Base-by-base conservation (phyloP, 805 yeast genomes). In the Ogataea ganodermae region DNA sequence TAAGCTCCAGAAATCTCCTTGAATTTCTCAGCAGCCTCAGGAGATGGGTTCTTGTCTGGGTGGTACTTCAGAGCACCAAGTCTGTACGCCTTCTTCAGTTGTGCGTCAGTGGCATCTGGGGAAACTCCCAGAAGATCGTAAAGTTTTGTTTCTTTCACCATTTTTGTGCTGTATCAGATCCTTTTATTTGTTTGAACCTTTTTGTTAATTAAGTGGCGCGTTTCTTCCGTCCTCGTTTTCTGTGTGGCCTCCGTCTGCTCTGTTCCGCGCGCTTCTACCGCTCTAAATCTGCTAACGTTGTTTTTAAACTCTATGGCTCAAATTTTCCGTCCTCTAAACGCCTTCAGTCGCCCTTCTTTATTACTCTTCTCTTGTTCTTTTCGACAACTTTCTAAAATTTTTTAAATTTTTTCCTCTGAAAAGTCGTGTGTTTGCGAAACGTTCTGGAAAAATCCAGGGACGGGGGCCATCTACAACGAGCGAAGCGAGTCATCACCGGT, bases 1-100 rank as follows among this genome's bases (percentile, higher is more conserved):
- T 92, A 78, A 6, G 97, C 97, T 51, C 81, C 80, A 3, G 92
- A 83, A 61, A 89, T 78, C 66, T 89, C 96, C 70, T 92, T 92
- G 71, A 92, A 92, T 72, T 88, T 90, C 65, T 92, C 98, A 44
- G 95, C 94, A 13, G 96, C 97, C 68, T 91, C 98, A 45, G 86
- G 90, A 14, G 84, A 76, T 48, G 89, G 83, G 62, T 83, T 83
- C 73, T 86, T 86, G 71, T 86, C 95, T 55, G 95, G 95, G 67
- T 86, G 95, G 69, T 76, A 83, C 62, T 83, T 86, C 61, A 86
- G 75, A 16, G 95, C 95, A 35, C 86, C 79, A 61, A 84, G 79
- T 77, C 92, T 81, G 72, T 86, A 86, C 23, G 91, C 92, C 62
- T 86, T 86, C 68, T 86, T 86, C 66, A 86, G 80, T 69, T 86